Conservation (phyloP, 257 asterid species). For the Primulina eburnea region DNA sequence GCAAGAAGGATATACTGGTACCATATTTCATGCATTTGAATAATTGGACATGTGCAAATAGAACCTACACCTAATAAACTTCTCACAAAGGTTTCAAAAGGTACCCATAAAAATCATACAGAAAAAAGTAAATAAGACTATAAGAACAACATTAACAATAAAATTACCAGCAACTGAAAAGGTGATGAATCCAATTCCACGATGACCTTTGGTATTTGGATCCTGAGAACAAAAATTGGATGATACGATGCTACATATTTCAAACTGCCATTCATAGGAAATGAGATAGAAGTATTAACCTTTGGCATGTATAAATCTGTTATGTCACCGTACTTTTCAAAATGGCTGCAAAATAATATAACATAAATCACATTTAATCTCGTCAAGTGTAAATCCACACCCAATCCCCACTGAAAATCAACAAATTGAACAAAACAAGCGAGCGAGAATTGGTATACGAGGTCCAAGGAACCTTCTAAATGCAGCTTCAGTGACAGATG, state of each 20-base stretch:
- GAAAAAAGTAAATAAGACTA: not conserved
- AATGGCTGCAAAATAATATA: conserved; percentile 59
- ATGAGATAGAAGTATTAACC: conserved; percentile 42
- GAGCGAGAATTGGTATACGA: not conserved
- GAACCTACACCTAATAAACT: not conserved
- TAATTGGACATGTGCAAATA: not conserved
- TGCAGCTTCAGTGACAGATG: conserved; percentile 58
- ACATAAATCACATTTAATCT: no score
- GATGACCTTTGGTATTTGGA: conserved; percentile 86
- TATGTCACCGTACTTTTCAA: conserved; percentile 79
- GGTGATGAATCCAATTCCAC: conserved; percentile 97
- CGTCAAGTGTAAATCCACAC: not conserved
- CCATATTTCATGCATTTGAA: not conserved
- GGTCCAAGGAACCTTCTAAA: conserved; percentile 42
- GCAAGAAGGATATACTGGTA: conserved; percentile 6
- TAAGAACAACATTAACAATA: conserved; percentile 14
- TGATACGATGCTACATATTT: conserved; percentile 5
- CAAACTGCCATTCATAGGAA: not conserved
- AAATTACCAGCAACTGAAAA: conserved; percentile 72
- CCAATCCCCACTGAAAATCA: not conserved
- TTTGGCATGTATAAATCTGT: conserved; percentile 86
- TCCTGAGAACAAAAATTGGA: conserved; percentile 47
- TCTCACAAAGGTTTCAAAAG: not conserved
- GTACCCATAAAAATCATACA: not conserved
- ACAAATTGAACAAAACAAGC: not conserved